Base-by-base conservation (phyloP, 495 filamentous ascomycete species). In the Schizothecium vesticola region DNA sequence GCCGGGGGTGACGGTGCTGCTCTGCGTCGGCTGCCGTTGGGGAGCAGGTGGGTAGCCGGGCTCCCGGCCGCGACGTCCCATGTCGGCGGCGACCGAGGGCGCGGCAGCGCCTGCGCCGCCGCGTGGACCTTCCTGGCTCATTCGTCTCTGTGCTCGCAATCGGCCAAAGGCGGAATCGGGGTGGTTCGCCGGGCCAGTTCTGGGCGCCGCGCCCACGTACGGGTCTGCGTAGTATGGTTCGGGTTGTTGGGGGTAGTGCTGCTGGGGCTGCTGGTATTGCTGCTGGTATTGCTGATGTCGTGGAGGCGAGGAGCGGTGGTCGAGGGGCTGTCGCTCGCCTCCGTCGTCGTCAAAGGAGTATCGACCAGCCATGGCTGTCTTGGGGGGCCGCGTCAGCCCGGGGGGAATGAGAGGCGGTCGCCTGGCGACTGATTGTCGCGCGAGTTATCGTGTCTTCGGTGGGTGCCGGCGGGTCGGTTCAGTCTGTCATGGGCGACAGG, bases 1-100 rank as follows among this genome's bases (percentile, higher is more conserved):
- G 11, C 90, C 91, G 5, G 91, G 91, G 8, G 91, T 92, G 56
- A 87, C 83, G 59, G 81, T 88, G 61, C 83, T 88, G 61, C 83
- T 85, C 67, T 80, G 80, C 59, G 82, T 81, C 10, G 78, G 76
- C 55, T 69, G 69, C 7, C 73, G 74, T 11, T 65, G 65, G 24
- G 56, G 31, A 31, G 66, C 70, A 1, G 69, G 67, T 43, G 73
- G 68, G 61, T 76, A 77, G 26, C 64, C 61, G 21, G 56, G 24
- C 21, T 72, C 72, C 26, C 67, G 76, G 16, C 71, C 76, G 77
- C 75, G 76, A 56, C 71, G 70, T 28, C 73, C 72, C 43, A 67
- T 67, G 43, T 73, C 74, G 33, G 73, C 58, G 57, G 55, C 31
- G n/a, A 64, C 68, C 23, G 69, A 64, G 33, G 70, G 71, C 19